Conservation (phyloP, 2,329 filamentous ascomycete genomes). For the Trichophyton verrucosum region DNA sequence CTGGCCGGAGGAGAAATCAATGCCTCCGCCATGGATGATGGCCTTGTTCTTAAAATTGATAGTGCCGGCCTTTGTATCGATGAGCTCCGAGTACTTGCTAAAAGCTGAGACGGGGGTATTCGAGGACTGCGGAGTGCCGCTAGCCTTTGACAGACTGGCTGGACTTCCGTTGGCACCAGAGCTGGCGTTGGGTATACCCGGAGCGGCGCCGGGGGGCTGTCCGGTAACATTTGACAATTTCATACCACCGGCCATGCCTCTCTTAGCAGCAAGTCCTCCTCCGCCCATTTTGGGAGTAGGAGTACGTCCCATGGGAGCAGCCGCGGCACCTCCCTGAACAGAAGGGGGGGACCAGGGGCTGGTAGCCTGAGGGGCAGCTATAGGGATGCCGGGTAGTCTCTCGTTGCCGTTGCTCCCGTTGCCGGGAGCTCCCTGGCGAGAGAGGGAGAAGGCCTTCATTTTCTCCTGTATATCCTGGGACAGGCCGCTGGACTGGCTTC, state of each 20-base stretch:
- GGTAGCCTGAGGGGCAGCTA: neutral
- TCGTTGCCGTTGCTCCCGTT: neutral
- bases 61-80: constrained; percentile 83
- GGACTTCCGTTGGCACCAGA: neutral
- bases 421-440: constrained; percentile 31
- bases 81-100: constrained; percentile 64
- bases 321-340: neutral
- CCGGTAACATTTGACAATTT: constrained; percentile 39
- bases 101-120: constrained; percentile 30
- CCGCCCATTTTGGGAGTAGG: constrained; percentile 30
- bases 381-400: neutral
- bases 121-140: constrained; percentile 8
- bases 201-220: constrained; percentile 9
- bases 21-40: constrained; percentile 73
- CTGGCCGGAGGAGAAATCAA: constrained; percentile 81
- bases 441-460: constrained; percentile 58
- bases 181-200: constrained; percentile 5
- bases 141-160: neutral
- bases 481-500: constrained; percentile 38
- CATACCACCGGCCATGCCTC: constrained; percentile 35
- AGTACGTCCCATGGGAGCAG: neutral
- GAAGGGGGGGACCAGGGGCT: constrained; percentile 13
- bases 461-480: constrained; percentile 54
- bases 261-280: constrained; percentile 35
- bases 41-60: constrained; percentile 90